phyloP scores from a whole-genome alignment of 257 asterid species.

The Echium plantagineum region DNA sequence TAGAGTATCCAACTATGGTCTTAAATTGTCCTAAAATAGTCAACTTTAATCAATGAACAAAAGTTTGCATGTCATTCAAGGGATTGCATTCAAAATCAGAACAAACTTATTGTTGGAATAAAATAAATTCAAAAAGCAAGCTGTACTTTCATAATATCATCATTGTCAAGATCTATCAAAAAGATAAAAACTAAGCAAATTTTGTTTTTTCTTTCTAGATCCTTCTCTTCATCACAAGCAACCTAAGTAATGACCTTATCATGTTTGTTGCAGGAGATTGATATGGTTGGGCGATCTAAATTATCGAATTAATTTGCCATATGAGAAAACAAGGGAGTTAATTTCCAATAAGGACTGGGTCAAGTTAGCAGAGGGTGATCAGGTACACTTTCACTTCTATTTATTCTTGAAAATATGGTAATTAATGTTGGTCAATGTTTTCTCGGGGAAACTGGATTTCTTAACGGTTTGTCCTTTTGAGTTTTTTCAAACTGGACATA shows the following conservation, averaged over 20 bases:
- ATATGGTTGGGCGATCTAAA: constrained; percentile 96
- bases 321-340: constrained; percentile 58
- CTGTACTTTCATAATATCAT: too few species aligned
- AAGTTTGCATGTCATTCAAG: too few species aligned
- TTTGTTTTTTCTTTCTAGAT: not conserved
- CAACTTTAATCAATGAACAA: too few species aligned
- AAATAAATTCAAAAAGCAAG: too few species aligned
- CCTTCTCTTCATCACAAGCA: constrained; percentile 1
- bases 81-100: too few species aligned
- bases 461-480: too few species aligned
- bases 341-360: constrained; percentile 64
- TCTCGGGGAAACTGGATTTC: not conserved
- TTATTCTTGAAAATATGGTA: not conserved
- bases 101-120: too few species aligned
- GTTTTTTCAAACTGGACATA: not conserved
- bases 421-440: not conserved
- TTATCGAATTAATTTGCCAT: constrained; percentile 74
- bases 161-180: too few species aligned
- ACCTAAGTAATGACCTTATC: not conserved
- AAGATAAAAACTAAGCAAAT: too few species aligned
- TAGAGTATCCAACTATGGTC: too few species aligned
- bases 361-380: constrained; percentile 55
- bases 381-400: constrained; percentile 32
- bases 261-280: constrained; percentile 54
- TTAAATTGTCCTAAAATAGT: too few species aligned